Conservation (phyloP, 2,329 filamentous ascomycete genomes). For the Ascochyta koolunga region DNA sequence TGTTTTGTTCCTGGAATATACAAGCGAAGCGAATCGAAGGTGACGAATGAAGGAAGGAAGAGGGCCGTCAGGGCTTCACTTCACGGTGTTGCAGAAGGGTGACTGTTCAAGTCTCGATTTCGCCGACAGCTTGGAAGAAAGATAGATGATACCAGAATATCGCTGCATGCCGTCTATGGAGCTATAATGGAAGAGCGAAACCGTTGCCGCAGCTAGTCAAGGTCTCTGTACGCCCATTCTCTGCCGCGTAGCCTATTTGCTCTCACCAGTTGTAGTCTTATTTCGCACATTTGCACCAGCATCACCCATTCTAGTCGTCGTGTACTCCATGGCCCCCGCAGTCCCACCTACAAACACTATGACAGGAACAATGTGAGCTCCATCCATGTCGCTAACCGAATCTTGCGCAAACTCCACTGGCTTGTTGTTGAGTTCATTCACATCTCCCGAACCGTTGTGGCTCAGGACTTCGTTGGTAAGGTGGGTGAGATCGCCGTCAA, state of each 20-base stretch:
- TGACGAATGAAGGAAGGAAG: neutral
- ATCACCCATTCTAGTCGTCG: too few species aligned
- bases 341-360: too few species aligned
- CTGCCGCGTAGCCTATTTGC: neutral
- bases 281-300: too few species aligned
- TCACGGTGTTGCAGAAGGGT: neutral
- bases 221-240: neutral
- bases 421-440: too few species aligned
- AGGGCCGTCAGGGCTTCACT: neutral
- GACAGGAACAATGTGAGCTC: too few species aligned
- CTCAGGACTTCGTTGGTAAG: too few species aligned
- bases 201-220: neutral
- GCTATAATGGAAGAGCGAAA: neutral
- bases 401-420: too few species aligned
- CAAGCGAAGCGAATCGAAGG: neutral
- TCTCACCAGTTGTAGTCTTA: neutral
- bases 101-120: neutral
- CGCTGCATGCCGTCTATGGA: neutral
- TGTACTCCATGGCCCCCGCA: too few species aligned
- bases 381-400: too few species aligned
- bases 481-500: too few species aligned
- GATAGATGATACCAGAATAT: neutral
- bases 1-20: neutral
- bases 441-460: too few species aligned
- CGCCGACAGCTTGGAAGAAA: neutral